Base-by-base conservation (phyloP, 2,329 filamentous ascomycete species). In the Thyridium curvatum region DNA sequence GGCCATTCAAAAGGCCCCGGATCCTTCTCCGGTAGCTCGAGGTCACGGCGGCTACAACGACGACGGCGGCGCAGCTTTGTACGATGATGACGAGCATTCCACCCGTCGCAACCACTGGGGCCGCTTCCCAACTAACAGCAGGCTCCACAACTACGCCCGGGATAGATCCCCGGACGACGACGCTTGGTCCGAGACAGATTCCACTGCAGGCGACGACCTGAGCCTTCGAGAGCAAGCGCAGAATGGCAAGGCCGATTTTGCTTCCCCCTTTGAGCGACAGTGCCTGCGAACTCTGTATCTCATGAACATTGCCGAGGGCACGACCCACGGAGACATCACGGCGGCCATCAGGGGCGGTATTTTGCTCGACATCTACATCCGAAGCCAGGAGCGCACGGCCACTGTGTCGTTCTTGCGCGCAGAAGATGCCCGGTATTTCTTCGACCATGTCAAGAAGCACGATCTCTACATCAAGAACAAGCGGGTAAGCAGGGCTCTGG, bases 371-470 rank as follows among this genome's bases (percentile, higher is more conserved):
- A 65, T 91, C 31, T 82, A 74, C 48, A 49, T 89, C 35, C 75
- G 78, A 26, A 53, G 50, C 8, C 60, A 72, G 32, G 79, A 87
- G 37, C 73, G 73, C 26, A 66, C 65, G 33, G 84, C 78, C 4
- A 74, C 71, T 32, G 68, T 93, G 2, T 86, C 86, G 0, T 93
- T 93, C 53, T 65, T 86, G 7, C 69, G 79, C 37, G 74, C 74
- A 28, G 64, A 69, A 15, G 72, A 79, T 41, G 82, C 82, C n/a
- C 60, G 64, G 18, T 71, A 74, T 0, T 93, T 88, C 54, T 68
- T 82, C 35, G 68, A 76, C 1, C 71, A 86, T 57, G 70, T 73
- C 16, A 82, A 77, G 52, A 71, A 70, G 26, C 69, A 82, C 43
- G 82, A 82, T 44, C 55, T 93, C 37, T 84, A 84, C 51, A 68